These are phyloP conservation scores for Trichoderma sp. DNA, from an alignment of 2,329 filamentous ascomycete species.

Conservation along the genomic window DNA sequence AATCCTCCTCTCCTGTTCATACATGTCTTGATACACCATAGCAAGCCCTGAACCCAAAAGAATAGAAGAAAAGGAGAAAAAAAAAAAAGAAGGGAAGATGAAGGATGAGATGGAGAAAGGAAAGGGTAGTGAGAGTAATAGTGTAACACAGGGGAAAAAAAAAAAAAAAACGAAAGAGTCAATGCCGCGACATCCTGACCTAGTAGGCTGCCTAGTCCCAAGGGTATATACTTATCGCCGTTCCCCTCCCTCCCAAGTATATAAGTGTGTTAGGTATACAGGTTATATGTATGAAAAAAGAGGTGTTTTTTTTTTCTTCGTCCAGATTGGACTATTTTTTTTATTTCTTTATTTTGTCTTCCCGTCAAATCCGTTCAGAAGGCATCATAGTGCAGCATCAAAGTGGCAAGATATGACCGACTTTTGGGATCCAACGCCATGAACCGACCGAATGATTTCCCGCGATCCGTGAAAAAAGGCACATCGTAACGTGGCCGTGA, in stretches of 20 bases:
- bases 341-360: background rate
- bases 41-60: conserved; percentile 1
- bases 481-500: conserved; percentile 7
- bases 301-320: background rate
- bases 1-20: conserved; percentile 13
- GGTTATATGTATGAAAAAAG: conserved; percentile 8
- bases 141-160: conserved; percentile 8
- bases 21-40: conserved; percentile 15
- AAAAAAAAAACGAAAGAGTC: background rate
- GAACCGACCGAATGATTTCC: conserved; percentile 3
- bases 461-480: conserved; percentile 13
- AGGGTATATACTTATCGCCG: conserved; percentile 18
- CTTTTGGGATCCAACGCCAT: conserved; percentile 9
- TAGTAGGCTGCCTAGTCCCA: conserved; percentile 15
- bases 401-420: background rate
- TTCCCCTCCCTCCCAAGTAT: conserved; percentile 14
- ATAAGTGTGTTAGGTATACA: conserved; percentile 20
- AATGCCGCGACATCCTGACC: conserved; percentile 14
- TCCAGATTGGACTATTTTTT: background rate
- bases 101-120: conserved; percentile 2
- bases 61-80: conserved; percentile 3
- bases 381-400: conserved; percentile 1
- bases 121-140: conserved; percentile 9
- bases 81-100: background rate
- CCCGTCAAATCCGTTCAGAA: background rate